A percentile compares a stretch with the other conserved stretches of the same genome.
Evolutionary conservation across 2,329 filamentous ascomycete species (phyloP).

Genomic region (Aspergillus neotritici): DNA sequence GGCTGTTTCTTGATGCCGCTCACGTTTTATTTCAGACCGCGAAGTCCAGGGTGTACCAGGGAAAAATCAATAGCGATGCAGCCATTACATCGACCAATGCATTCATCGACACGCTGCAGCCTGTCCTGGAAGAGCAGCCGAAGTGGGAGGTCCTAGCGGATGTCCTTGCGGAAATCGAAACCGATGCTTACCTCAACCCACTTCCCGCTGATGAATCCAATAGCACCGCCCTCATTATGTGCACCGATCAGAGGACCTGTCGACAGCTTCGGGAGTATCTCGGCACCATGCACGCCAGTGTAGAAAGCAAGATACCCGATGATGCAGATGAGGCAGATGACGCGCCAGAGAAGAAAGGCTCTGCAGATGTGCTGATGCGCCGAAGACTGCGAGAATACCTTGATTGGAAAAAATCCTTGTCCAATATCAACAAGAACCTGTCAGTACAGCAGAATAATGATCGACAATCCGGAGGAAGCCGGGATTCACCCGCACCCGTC

Average conservation of each 20-base stretch:
- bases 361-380: constrained; percentile 83
- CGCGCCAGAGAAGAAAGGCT: constrained; percentile 57
- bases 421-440: constrained; percentile 63
- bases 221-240: constrained; percentile 94
- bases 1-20: constrained; percentile 92
- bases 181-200: constrained; percentile 80
- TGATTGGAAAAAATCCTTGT: constrained; percentile 84
- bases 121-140: constrained; percentile 86
- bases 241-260: constrained; percentile 77
- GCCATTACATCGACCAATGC: constrained; percentile 43
- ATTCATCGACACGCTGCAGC: constrained; percentile 60
- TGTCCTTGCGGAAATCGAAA: constrained; percentile 86
- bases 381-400: constrained; percentile 80
- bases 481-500: constrained; percentile 16
- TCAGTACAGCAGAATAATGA: constrained; percentile 25
- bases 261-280: constrained; percentile 86
- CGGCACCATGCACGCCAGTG: constrained; percentile 76
- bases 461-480: constrained; percentile 15
- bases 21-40: constrained; percentile 91
- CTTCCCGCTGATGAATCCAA: constrained; percentile 73
- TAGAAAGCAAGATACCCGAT: constrained; percentile 33
- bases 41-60: constrained; percentile 78
- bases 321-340: constrained; percentile 46
- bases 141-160: constrained; percentile 91
- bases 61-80: constrained; percentile 58